Evolutionary conservation across 2,329 filamentous ascomycete genomes (phyloP), one percentile per base, ranked within the genome.

Genomic region (Pseudocercospora vitis): DNA sequence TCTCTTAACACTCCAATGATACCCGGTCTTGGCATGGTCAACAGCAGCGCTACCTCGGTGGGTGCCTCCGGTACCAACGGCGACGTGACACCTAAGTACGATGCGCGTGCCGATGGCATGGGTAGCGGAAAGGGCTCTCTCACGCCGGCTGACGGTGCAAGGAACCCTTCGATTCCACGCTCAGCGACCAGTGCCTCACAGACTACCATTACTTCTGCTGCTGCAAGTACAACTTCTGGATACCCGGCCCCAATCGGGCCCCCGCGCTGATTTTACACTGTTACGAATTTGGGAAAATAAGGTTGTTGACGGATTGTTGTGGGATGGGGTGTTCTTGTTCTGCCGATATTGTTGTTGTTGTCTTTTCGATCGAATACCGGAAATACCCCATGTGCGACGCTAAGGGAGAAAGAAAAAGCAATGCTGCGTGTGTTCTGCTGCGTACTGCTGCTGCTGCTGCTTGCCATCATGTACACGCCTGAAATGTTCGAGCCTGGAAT

Each of bases 221-320:
- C 60, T 60, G 62, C 62, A 55, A 63, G 60, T 63, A 60, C 60
- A 56, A 58, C 60, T 44, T 70, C 68, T 68, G 68, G 68, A 70
- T 70, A 70, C 68, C 69, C 68, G 65, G 68, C 68, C 64, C 66
- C 68, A 21, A 70, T 70, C 61, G 68, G 68, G 68, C 68, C 68
- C 63, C 67, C 68, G 66, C 68, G 63, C 63, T 68, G 65, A 69
- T 63, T 29, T 48, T 57, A 48, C 48, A 50, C 32, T 40, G 52
- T 50, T 52, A 52, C 48, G 48, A 33, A 48, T 48, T 53, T 50
- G 26, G 48, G 50, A 42, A 44, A 48, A 51, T 16, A 32, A 35
- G 14, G 23, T 47, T 50, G 42, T 42, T 12, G 44, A 24, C 47
- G 55, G 46, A 28, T 57, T 49, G 45, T 48, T 52, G 48, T 49